Conservation (phyloP, 2,329 filamentous ascomycete species). For the Penicillium oxalicum region DNA sequence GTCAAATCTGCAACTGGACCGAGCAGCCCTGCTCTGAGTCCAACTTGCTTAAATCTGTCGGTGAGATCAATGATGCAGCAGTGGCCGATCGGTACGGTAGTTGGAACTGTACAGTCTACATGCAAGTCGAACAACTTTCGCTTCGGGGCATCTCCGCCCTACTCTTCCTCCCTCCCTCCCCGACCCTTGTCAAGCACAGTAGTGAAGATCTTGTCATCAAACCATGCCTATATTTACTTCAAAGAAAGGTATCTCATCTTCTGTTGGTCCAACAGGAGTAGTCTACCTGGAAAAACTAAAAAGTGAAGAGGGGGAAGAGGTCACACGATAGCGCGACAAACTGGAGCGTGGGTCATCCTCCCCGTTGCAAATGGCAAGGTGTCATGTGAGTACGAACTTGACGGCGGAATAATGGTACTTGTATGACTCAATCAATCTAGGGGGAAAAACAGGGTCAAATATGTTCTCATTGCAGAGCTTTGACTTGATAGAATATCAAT, state of each 20-base stretch:
- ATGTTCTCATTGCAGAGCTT: no score
- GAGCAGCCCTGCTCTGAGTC: not conserved
- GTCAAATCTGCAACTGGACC: not conserved
- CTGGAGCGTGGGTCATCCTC: slow-evolving; percentile 1
- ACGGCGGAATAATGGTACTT: not conserved
- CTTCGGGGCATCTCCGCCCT: no score
- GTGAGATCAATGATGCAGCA: slow-evolving; percentile 1
- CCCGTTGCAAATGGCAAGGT: not conserved
- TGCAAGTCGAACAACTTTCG: no score
- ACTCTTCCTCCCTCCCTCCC: no score
- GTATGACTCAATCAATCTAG: no score
- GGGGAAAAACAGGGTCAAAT: no score
- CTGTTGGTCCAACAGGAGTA: no score
- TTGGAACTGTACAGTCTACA: not conserved
- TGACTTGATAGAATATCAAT: no score
- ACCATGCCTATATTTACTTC: no score
- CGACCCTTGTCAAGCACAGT: no score
- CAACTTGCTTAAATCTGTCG: slow-evolving; percentile 1
- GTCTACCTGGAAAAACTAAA: not conserved
- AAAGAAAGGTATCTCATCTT: no score
- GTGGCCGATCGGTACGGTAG: slow-evolving; percentile 1
- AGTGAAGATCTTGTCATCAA: no score
- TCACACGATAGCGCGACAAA: slow-evolving; percentile 11
- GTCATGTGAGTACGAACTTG: not conserved
- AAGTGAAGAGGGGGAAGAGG: not conserved